A percentile compares a stretch with the other conserved stretches of the same genome.
phyloP scores from a whole-genome alignment of 352 stramenopile genomes.

The Globisporangium solare region DNA sequence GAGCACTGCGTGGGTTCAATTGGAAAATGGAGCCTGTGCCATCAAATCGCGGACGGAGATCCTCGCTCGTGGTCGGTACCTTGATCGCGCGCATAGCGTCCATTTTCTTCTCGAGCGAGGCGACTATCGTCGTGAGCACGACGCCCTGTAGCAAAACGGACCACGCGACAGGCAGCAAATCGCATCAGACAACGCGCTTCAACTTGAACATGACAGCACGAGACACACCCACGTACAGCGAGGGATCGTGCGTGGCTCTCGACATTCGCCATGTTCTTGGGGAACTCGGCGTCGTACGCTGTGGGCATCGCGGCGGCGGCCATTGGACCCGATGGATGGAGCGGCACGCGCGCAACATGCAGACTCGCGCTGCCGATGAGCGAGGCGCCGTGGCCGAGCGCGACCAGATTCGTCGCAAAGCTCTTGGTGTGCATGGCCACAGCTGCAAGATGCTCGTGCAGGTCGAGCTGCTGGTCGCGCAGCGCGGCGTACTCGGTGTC shows the following conservation, averaged over 20 bases:
- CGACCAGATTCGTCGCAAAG: constrained; percentile 36
- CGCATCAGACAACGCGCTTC: constrained; percentile 6
- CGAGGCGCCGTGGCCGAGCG: constrained; percentile 25
- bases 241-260: constrained; percentile 8
- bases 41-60: neutral
- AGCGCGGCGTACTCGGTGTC: constrained; percentile 35
- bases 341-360: constrained; percentile 12
- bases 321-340: too few relatives aligned
- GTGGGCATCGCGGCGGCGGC: too few relatives aligned
- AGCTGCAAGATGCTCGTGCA: constrained; percentile 20
- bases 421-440: constrained; percentile 35
- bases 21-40: too few relatives aligned
- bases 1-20: too few relatives aligned
- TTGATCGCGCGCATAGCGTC: constrained; percentile 26
- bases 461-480: constrained; percentile 25
- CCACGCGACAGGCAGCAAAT: too few relatives aligned
- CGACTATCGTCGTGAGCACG: constrained; percentile 27
- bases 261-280: constrained; percentile 17
- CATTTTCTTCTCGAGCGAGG: constrained; percentile 33
- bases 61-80: constrained; percentile 6
- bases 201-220: too few relatives aligned
- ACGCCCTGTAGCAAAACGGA: constrained; percentile 12
- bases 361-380: constrained; percentile 23
- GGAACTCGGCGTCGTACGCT: constrained; percentile 19
- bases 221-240: constrained; percentile 7